phyloP scores from a whole-genome alignment of 2,329 filamentous ascomycete genomes.

The Colletotrichum eleusines region DNA sequence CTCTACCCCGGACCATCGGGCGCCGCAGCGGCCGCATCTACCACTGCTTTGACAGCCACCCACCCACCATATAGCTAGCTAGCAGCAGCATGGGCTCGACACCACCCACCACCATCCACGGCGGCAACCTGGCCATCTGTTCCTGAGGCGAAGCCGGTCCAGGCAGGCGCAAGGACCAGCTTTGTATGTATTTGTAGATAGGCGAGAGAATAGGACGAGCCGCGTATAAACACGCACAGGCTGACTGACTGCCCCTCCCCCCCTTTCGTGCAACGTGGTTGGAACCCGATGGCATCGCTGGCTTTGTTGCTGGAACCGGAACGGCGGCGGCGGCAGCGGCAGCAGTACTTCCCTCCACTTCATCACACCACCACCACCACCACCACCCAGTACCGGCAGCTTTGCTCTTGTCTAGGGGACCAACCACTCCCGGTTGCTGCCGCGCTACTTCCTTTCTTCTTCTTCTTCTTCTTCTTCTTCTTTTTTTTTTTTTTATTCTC shows the following conservation, averaged over 20 bases:
- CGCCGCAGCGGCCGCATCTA: conserved; percentile 28
- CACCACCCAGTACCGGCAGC: conserved; percentile 13
- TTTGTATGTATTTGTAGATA: background rate
- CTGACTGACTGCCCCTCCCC: background rate
- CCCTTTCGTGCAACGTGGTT: background rate
- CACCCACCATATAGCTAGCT: conserved; percentile 2
- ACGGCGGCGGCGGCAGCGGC: background rate
- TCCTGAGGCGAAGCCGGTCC: conserved; percentile 9
- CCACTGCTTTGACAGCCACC: conserved; percentile 33
- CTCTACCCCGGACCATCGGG: conserved; percentile 26
- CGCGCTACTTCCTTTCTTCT: background rate
- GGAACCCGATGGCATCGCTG: background rate
- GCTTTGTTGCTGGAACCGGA: background rate
- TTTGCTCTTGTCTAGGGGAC: background rate
- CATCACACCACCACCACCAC: no score
- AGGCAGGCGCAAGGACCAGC: conserved; percentile 23
- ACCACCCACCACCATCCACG: conserved; percentile 19
- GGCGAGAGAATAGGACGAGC: background rate
- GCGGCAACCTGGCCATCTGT: conserved; percentile 27
- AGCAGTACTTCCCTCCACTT: background rate
- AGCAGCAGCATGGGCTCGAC: conserved; percentile 21
- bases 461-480: no score
- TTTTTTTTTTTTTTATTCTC: no score
- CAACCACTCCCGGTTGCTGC: conserved; percentile 4
- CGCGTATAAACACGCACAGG: background rate